These are phyloP conservation scores for Phaffia australis DNA, from an alignment of 768 basidiomycete species.

Conservation along the genomic window DNA sequence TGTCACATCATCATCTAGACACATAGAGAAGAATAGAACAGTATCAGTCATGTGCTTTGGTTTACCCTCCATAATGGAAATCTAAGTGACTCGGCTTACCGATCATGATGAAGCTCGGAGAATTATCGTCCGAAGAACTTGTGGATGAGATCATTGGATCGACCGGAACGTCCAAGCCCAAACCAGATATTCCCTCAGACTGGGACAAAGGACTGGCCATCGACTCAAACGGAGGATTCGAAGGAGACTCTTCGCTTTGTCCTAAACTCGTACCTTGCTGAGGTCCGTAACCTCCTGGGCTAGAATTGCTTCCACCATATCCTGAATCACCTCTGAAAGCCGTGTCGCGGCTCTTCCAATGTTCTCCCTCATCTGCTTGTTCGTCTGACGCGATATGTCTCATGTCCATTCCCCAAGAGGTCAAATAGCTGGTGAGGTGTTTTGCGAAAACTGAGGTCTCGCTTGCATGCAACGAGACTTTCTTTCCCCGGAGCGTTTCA, in stretches of 20 bases:
- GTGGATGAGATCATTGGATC: not conserved
- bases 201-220: slow-evolving; percentile 19
- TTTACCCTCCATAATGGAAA: not conserved
- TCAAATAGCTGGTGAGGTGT: slow-evolving; percentile 83
- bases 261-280: not conserved
- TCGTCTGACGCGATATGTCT: slow-evolving; percentile 48
- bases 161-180: not conserved
- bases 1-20: slow-evolving; percentile 66
- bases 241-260: not conserved
- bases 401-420: slow-evolving; percentile 90
- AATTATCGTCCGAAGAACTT: slow-evolving; percentile 8
- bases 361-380: slow-evolving; percentile 31
- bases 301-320: slow-evolving; percentile 8
- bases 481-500: slow-evolving; percentile 69
- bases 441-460: slow-evolving; percentile 81
- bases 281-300: slow-evolving; percentile 3
- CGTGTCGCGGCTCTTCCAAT: not conserved
- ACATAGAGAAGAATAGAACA: not conserved
- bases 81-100: not conserved
- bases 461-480: slow-evolving; percentile 71
- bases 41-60: not conserved
- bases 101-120: slow-evolving; percentile 25
- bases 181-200: not conserved
- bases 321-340: slow-evolving; percentile 9
- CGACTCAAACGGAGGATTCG: slow-evolving; percentile 14